Conservation (phyloP, 1,284 basidiomycete genomes). For the Irpex rosettiformis region DNA sequence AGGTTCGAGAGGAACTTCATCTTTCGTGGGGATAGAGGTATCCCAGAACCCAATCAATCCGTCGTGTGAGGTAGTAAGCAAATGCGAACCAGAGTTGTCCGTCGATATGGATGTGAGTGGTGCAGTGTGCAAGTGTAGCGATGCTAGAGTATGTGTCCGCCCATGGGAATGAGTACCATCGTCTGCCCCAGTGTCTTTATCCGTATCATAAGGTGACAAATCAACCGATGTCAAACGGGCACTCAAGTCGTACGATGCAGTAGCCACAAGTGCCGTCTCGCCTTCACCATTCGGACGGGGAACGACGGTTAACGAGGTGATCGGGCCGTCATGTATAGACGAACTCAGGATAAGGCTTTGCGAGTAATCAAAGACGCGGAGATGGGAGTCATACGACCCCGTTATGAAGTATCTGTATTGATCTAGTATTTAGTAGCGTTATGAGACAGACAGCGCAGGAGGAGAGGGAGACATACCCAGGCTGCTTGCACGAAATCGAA, state of each 20-base stretch:
- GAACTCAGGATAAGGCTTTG: constrained; percentile 52
- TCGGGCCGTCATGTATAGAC: constrained; percentile 58
- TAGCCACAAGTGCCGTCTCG: constrained; percentile 61
- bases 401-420: constrained; percentile 79
- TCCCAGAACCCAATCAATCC: constrained; percentile 78
- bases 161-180: constrained; percentile 24
- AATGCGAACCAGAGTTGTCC: constrained; percentile 49
- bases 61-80: constrained; percentile 82
- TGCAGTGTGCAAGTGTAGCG: constrained; percentile 72
- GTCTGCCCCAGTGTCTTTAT: constrained; percentile 17
- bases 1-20: constrained; percentile 51
- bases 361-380: constrained; percentile 73
- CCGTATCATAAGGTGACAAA: no score
- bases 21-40: constrained; percentile 52
- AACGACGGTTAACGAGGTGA: constrained; percentile 71
- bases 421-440: no score
- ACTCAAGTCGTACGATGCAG: constrained; percentile 82
- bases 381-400: constrained; percentile 76
- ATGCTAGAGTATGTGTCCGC: constrained; percentile 50
- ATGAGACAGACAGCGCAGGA: no score
- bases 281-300: constrained; percentile 31
- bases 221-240: constrained; percentile 59
- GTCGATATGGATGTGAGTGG: constrained; percentile 67
- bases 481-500: constrained; percentile 66
- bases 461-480: constrained; percentile 52